Evolutionary conservation across 2,329 filamentous ascomycete genomes (phyloP), one percentile per base, ranked within the genome.

Genomic region (Sclerotinia subarctica): DNA sequence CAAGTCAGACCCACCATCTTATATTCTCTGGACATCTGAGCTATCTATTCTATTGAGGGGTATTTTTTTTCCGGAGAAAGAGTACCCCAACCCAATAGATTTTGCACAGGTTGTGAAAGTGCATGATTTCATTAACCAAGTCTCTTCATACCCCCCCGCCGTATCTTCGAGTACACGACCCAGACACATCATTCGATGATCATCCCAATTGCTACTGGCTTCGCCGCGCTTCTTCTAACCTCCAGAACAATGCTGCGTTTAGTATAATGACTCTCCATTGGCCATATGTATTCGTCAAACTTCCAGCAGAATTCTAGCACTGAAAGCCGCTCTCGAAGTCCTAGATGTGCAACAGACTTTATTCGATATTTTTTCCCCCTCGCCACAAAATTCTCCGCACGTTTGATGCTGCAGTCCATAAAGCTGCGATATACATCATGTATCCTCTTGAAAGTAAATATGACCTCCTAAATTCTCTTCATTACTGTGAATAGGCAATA

Each of bases 331-430:
- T 64, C 73, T 88, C 5, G 79, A 80, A 3, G 84, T 87, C 78
- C 80, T 89, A 4, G 80, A 83, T 29, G 78, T 83, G n/a, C 86
- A 88, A 74, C 79, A 81, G 80, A 83, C 52, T 84, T 86, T 72
- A 26, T 76, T 77, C 72, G 78, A 82, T 65, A 77, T 79, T 42
- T 76, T 87, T 13, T 79, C 79, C 26, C 35, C 10, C 35, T 35
- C 10, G 35, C 35, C 11, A 84, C 72, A 82, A 81, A 4, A 88
- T 88, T 74, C 88, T 87, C 66, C 85, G 84, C 64, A 88, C 85
- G 10, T 88, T 89, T 68, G 87, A 89, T 72, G 86, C 87, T 21
- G 82, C 88, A 32, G 84, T 88, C n/a, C 80, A 89, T 67, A 80
- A 88, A 68, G 83, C 86, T 0, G 83, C 85, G 24, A 84, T 88